Evolutionary conservation across 331 rosid genomes (phyloP).

Genomic region (Pyrus hybrid): DNA sequence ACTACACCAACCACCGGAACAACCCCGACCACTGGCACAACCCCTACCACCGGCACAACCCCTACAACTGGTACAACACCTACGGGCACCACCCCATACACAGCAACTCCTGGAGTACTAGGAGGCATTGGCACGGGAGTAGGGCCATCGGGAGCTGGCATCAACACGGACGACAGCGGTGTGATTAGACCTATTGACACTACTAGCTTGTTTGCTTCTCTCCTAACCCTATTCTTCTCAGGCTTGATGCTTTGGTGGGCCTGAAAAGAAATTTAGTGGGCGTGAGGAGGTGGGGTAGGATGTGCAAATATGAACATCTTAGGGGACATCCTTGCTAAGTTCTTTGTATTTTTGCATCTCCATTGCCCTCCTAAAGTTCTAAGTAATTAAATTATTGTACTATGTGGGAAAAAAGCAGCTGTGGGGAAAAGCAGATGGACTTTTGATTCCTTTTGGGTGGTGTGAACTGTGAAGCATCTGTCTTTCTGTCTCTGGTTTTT

Average conservation of each 20-base stretch:
- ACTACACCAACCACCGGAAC: constrained; percentile 15
- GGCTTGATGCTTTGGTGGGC: constrained; percentile 49
- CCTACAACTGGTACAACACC: constrained; percentile 17
- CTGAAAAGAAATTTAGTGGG: constrained; percentile 18
- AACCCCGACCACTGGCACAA: constrained; percentile 9
- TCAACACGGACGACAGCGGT: constrained; percentile 55
- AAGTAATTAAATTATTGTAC: neutral
- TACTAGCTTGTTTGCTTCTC: constrained; percentile 11
- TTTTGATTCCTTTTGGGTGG: constrained; percentile 28
- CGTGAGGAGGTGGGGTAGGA: constrained; percentile 16
- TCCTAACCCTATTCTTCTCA: constrained; percentile 18
- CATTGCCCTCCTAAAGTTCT: neutral
- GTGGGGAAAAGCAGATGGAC: constrained; percentile 15
- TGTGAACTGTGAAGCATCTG: constrained; percentile 14
- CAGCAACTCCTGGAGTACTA: constrained; percentile 56
- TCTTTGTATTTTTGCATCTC: neutral
- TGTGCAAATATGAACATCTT: neutral
- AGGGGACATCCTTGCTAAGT: constrained; percentile 12
- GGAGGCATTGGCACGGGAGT: constrained; percentile 69
- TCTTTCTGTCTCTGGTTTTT: neutral
- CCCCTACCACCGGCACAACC: constrained; percentile 19
- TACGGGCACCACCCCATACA: constrained; percentile 41
- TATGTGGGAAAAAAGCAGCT: neutral
- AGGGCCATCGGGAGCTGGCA: constrained; percentile 66
- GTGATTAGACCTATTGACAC: constrained; percentile 29